Percentiles rank a stretch among this genome's conserved stretches.
Evolutionary conservation across 768 basidiomycete genomes (phyloP).

Genomic region (Cystofilobasidium macerans): DNA sequence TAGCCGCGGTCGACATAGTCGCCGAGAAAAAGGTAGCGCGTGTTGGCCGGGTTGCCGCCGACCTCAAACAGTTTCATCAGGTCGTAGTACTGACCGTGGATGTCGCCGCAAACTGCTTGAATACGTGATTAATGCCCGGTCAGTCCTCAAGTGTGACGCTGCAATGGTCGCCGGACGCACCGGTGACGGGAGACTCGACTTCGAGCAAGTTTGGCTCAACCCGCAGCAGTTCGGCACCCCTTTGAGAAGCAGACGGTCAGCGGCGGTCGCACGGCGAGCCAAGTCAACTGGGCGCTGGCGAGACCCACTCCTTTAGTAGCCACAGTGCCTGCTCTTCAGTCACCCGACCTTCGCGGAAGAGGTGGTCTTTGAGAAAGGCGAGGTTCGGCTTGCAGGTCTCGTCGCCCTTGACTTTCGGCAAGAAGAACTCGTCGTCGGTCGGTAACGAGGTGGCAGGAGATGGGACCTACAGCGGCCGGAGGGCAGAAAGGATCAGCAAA

Average conservation of each 20-base stretch:
- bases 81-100: constrained; percentile 26
- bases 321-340: constrained; percentile 24
- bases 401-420: constrained; percentile 49
- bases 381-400: constrained; percentile 60
- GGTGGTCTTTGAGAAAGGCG: constrained; percentile 27
- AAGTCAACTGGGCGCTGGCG: background rate
- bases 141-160: background rate
- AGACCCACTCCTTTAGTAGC: constrained; percentile 1
- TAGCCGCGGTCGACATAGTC: constrained; percentile 91
- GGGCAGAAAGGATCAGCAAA: constrained; percentile 1
- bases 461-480: constrained; percentile 58
- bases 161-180: background rate
- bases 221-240: constrained; percentile 6
- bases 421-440: constrained; percentile 88
- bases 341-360: constrained; percentile 24
- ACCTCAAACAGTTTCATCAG: constrained; percentile 27
- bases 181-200: constrained; percentile 24
- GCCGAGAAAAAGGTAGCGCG: constrained; percentile 48
- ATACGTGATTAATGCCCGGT: background rate
- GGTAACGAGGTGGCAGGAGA: constrained; percentile 90
- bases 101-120: constrained; percentile 24
- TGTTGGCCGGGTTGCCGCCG: constrained; percentile 26
- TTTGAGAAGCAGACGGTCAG: background rate
- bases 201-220: constrained; percentile 24
- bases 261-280: background rate